Conservation (phyloP, 345 rosid genomes). For the Moricandia arvensis region DNA sequence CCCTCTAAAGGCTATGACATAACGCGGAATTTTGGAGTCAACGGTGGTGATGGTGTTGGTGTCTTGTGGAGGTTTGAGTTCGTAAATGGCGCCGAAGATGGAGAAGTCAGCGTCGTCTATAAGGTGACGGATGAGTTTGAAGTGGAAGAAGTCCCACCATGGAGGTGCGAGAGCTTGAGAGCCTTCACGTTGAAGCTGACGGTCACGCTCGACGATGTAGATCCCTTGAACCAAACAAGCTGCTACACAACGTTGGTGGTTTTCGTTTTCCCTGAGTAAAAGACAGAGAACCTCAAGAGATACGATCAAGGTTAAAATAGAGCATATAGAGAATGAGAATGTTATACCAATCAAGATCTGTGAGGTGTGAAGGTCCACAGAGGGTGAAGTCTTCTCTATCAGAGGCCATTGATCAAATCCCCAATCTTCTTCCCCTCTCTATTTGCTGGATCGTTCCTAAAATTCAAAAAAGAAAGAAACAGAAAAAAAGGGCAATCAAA, state of each 20-base stretch:
- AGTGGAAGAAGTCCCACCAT: conserved; percentile 80
- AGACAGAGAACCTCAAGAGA: not conserved
- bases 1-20: conserved; percentile 79
- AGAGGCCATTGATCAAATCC: conserved; percentile 24
- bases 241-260: conserved; percentile 61
- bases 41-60: not conserved
- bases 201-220: conserved; percentile 57
- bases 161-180: conserved; percentile 49
- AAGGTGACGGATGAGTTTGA: conserved; percentile 53
- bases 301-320: not conserved
- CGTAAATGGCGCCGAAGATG: conserved; percentile 74
- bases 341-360: conserved; percentile 55
- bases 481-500: not conserved
- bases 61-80: conserved; percentile 43
- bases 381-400: conserved; percentile 47
- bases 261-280: conserved; percentile 38
- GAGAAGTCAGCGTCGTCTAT: conserved; percentile 70
- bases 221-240: conserved; percentile 73
- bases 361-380: conserved; percentile 58
- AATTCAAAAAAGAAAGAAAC: no score
- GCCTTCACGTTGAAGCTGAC: conserved; percentile 55
- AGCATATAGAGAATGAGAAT: no score
- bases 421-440: not conserved
- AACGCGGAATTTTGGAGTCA: conserved; percentile 42
- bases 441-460: not conserved